Conservation (phyloP, 352 stramenopile genomes). For the Globisporangium sylvaticum region DNA sequence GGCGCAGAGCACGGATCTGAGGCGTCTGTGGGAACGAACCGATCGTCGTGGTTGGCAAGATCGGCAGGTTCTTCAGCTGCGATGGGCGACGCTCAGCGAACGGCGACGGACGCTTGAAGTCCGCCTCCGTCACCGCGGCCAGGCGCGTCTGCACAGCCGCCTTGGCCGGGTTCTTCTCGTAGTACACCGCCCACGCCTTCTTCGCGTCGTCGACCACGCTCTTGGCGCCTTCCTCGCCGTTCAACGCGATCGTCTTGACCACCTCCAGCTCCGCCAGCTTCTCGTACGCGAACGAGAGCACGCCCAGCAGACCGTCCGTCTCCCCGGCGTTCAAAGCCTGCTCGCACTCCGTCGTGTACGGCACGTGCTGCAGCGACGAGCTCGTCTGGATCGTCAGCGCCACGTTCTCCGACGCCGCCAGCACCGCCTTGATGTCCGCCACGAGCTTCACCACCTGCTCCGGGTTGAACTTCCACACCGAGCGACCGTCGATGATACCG, state of each 20-base stretch:
- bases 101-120: conserved; percentile 78
- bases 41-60: conserved; percentile 92
- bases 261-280: conserved; percentile 87
- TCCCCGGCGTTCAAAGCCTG: conserved; percentile 62
- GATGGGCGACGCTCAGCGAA: conserved; percentile 74
- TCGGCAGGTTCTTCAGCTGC: conserved; percentile 65
- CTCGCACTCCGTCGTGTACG: conserved; percentile 84
- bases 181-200: conserved; percentile 65
- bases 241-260: conserved; percentile 68
- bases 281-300: conserved; percentile 88
- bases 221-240: conserved; percentile 49
- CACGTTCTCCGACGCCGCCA: conserved; percentile 35
- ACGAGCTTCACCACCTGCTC: conserved; percentile 48
- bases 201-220: conserved; percentile 53
- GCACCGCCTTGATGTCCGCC: conserved; percentile 56
- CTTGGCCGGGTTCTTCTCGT: conserved; percentile 85
- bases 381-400: conserved; percentile 84
- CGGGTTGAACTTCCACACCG: conserved; percentile 88
- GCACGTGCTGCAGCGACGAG: conserved; percentile 88
- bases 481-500: conserved; percentile 88
- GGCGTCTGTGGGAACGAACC: conserved; percentile 93
- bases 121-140: conserved; percentile 49
- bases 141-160: conserved; percentile 53
- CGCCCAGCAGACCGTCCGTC: conserved; percentile 64
- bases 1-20: conserved; percentile 78